phyloP scores from a whole-genome alignment of 306 rosid species.

The Sesbania bispinosa region DNA sequence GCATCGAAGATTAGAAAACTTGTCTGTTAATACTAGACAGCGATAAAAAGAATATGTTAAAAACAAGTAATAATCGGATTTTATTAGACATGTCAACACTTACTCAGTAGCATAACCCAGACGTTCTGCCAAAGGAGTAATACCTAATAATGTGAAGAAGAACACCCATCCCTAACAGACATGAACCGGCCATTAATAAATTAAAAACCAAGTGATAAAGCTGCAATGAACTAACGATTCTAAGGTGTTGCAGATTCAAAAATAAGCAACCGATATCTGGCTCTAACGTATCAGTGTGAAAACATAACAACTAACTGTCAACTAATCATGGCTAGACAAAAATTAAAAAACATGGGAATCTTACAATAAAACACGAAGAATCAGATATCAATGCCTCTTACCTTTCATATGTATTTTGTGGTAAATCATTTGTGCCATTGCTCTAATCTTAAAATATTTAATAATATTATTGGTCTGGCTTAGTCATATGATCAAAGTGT shows the following conservation, averaged over 20 bases:
- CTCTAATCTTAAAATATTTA: no score
- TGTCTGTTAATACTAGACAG: constrained; percentile 7
- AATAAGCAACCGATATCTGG: no score
- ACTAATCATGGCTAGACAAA: no score
- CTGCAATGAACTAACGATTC: not conserved
- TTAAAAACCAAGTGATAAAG: not conserved
- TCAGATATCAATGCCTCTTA: no score
- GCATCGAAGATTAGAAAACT: constrained; percentile 23
- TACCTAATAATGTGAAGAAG: constrained; percentile 81
- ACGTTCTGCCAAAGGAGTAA: constrained; percentile 85
- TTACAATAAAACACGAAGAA: no score
- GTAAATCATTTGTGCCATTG: no score
- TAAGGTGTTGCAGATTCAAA: not conserved
- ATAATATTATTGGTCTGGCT: no score
- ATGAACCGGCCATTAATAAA: constrained; percentile 10
- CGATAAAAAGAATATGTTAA: not conserved
- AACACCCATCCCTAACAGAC: constrained; percentile 73
- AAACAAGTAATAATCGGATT: not conserved
- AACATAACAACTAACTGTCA: no score
- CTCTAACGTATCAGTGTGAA: no score
- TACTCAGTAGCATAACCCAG: constrained; percentile 88
- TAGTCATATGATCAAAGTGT: not conserved
- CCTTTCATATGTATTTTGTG: no score
- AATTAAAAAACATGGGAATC: no score
- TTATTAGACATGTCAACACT: constrained; percentile 4